phyloP scores from a whole-genome alignment of 768 basidiomycete genomes.

The Mycena alexandri region DNA sequence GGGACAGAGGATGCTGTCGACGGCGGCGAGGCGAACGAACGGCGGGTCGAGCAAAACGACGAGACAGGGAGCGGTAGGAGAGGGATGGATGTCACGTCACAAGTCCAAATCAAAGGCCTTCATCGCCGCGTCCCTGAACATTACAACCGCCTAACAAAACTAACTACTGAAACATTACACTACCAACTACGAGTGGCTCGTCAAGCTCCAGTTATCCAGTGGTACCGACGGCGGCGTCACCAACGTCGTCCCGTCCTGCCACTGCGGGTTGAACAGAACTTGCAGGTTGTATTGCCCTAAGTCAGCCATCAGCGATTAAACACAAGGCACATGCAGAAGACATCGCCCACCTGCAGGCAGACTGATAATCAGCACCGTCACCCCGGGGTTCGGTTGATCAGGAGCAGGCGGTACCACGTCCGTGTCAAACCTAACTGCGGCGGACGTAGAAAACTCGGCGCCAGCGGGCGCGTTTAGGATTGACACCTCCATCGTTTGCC shows the following conservation, averaged over 20 bases:
- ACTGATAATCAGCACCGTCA: constrained; percentile 82
- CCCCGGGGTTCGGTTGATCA: constrained; percentile 83
- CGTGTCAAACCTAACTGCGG: constrained; percentile 66
- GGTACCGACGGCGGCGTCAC: constrained; percentile 80
- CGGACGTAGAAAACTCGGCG: constrained; percentile 69
- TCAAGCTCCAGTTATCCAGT: constrained; percentile 80
- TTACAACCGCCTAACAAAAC: constrained; percentile 2
- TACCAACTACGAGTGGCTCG: constrained; percentile 73
- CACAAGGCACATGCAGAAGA: not conserved
- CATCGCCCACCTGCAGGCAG: constrained; percentile 56
- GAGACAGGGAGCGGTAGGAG: not conserved
- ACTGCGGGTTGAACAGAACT: constrained; percentile 94
- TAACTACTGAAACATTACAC: not conserved
- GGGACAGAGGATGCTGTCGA: constrained; percentile 5
- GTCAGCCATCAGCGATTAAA: not conserved
- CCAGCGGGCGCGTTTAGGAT: constrained; percentile 77
- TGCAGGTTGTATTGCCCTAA: constrained; percentile 80
- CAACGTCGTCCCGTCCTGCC: constrained; percentile 77
- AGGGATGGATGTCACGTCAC: not conserved
- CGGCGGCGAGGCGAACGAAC: constrained; percentile 6
- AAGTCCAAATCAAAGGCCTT: not conserved
- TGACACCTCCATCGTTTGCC: constrained; percentile 72
- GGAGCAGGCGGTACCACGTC: constrained; percentile 72
- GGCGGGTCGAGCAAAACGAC: not conserved
- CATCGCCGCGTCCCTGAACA: not conserved